Evolutionary conservation across 1,284 basidiomycete species (phyloP).

Genomic region (Ceratobasidium sp.): DNA sequence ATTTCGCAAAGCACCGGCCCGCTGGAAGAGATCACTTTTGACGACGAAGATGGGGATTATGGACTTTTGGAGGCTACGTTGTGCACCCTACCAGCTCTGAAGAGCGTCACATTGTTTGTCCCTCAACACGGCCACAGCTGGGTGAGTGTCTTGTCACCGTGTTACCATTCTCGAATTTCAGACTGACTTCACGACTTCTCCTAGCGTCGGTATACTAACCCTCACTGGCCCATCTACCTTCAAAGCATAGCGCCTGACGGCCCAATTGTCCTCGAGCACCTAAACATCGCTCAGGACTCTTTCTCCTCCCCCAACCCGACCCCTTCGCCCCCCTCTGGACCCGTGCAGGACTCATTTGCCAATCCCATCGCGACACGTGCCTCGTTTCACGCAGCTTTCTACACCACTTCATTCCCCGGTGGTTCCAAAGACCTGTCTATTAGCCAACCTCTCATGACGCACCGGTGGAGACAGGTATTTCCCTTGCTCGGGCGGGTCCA

Average conservation of each 20-base stretch:
- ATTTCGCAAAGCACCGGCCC: slow-evolving; percentile 5
- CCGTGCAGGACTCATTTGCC: background rate
- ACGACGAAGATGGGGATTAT: slow-evolving; percentile 32
- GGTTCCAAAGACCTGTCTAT: background rate
- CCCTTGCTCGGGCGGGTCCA: slow-evolving; percentile 3
- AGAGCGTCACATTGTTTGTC: slow-evolving; percentile 2
- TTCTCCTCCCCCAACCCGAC: background rate
- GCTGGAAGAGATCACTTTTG: slow-evolving; percentile 19
- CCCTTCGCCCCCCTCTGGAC: background rate
- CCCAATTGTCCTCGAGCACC: slow-evolving; percentile 9
- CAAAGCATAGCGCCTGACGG: background rate
- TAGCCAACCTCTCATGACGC: background rate
- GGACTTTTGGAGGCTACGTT: slow-evolving; percentile 20
- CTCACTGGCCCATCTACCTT: slow-evolving; percentile 10
- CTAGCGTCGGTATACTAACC: slow-evolving; percentile 30
- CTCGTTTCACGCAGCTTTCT: background rate
- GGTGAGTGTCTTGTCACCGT: background rate
- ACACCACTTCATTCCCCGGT: background rate
- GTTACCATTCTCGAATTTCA: background rate
- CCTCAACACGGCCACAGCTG: slow-evolving; percentile 29
- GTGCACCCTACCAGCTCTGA: slow-evolving; percentile 11
- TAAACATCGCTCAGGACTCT: slow-evolving; percentile 13
- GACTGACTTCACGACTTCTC: background rate
- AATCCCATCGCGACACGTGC: background rate
- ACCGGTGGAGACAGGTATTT: slow-evolving; percentile 9